Evolutionary conservation across 139 green algal genomes (phyloP), one percentile per base, ranked within the genome.

Genomic region (Chlamydomonas eustigma): DNA sequence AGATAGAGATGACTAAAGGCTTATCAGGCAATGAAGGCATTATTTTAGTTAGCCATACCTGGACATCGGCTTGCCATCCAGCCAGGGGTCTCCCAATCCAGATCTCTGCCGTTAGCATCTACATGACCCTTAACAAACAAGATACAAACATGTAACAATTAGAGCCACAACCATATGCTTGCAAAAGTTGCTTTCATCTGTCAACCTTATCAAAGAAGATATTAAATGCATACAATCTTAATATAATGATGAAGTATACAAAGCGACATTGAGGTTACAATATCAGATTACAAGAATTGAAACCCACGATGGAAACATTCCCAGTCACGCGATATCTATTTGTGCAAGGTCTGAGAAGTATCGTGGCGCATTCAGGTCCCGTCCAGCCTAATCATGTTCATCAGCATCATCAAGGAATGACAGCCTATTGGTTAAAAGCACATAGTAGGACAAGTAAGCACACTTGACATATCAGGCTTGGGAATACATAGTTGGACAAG

Each of bases 1-100:
- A 2, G 58, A n/a, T n/a, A n/a, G n/a, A n/a, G n/a, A n/a, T n/a
- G n/a, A n/a, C n/a, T n/a, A n/a, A n/a, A n/a, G n/a, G n/a, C n/a
- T n/a, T n/a, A n/a, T n/a, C n/a, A n/a, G n/a, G n/a, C n/a, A n/a
- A n/a, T n/a, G n/a, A n/a, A n/a, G n/a, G n/a, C 83, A 8, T 77
- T 86, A 12, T 77, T 33, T 31, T 80, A 76, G 70, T 87, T 83
- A 74, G 81, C 87, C 6, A 86, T 74, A 32, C 86, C 86, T 78
- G 85, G 28, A 39, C 64, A 73, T 4, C 67, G 75, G 66, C n/a
- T 39, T 51, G 5, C 52, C 12, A 32, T 39, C 71, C 71, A 76
- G 8, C 71, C 71, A 32, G 71, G 71, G 4, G 51, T 63, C 18
- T 34, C 25, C 30, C 39, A 64, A 8, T 81, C 25, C 32, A 85